Conservation (phyloP, 2,329 filamentous ascomycete species). For the Myriosclerotinia scirpicola region DNA sequence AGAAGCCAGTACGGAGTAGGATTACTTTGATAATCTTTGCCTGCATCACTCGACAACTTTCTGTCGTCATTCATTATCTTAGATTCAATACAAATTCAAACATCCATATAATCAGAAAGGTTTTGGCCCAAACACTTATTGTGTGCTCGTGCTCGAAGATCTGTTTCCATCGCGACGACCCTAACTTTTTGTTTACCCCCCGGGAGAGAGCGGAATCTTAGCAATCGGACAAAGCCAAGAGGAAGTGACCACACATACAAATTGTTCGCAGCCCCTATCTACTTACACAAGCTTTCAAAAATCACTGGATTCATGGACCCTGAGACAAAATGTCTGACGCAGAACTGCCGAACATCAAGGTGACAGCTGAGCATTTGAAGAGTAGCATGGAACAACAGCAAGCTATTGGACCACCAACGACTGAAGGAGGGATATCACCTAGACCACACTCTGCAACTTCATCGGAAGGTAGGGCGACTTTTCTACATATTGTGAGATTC, state of each 20-base stretch:
- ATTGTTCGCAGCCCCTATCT: not conserved
- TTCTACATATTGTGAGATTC: not conserved
- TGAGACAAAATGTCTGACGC: slow-evolving; percentile 36
- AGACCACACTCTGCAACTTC: slow-evolving; percentile 37
- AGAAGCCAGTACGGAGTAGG: slow-evolving; percentile 7
- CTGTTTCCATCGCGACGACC: slow-evolving; percentile 17
- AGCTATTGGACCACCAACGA: slow-evolving; percentile 35
- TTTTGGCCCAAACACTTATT: slow-evolving; percentile 7
- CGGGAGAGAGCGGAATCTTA: slow-evolving; percentile 4
- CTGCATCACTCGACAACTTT: not conserved
- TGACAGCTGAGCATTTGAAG: slow-evolving; percentile 35
- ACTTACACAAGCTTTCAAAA: not conserved
- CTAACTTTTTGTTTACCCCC: not conserved
- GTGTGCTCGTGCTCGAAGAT: slow-evolving; percentile 16
- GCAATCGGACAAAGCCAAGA: not conserved
- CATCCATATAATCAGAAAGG: not conserved
- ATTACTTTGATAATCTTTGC: slow-evolving; percentile 1
- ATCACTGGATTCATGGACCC: slow-evolving; percentile 32
- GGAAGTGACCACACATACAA: slow-evolving; percentile 17
- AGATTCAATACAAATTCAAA: not conserved
- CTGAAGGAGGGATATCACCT: slow-evolving; percentile 34
- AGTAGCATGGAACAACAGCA: slow-evolving; percentile 28
- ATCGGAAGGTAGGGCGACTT: slow-evolving; percentile 37
- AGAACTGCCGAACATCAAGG: slow-evolving; percentile 38
- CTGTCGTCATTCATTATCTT: not conserved